A percentile compares a stretch with the other conserved stretches of the same genome.
Evolutionary conservation across 2,329 filamentous ascomycete genomes (phyloP).

Genomic region (Trematosphaeria pertusa): DNA sequence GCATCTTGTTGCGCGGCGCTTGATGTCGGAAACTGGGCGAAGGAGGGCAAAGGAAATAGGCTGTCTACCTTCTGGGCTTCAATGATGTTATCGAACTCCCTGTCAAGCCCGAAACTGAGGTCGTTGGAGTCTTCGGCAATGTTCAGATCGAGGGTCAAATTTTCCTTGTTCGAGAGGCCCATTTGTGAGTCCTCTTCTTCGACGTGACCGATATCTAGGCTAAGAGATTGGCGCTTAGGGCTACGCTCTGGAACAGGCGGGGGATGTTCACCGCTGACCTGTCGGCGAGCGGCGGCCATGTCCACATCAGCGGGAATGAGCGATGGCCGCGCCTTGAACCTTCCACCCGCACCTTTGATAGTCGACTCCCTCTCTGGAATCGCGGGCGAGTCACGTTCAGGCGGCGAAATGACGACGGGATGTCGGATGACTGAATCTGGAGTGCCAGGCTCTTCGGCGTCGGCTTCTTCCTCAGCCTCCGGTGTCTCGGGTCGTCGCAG

Average conservation of each 20-base stretch:
- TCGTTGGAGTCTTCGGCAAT: conserved; percentile 73
- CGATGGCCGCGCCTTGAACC: conserved; percentile 87
- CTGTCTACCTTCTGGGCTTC: conserved; percentile 92
- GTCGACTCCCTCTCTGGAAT: conserved; percentile 86
- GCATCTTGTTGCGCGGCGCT: conserved; percentile 26
- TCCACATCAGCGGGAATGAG: conserved; percentile 83
- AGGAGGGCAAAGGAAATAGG: conserved; percentile 45
- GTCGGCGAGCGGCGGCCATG: conserved; percentile 85
- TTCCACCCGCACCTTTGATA: conserved; percentile 85
- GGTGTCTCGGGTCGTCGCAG: conserved; percentile 61
- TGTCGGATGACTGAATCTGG: conserved; percentile 92
- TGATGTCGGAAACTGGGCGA: conserved; percentile 38
- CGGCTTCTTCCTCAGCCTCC: conserved; percentile 18
- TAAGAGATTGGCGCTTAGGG: conserved; percentile 47
- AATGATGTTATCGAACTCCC: conserved; percentile 94
- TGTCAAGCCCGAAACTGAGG: conserved; percentile 83
- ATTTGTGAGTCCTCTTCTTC: conserved; percentile 42
- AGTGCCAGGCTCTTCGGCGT: conserved; percentile 68
- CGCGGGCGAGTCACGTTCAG: conserved; percentile 62
- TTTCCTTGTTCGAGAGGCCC: conserved; percentile 39
- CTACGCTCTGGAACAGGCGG: conserved; percentile 49
- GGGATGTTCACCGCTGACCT: conserved; percentile 78
- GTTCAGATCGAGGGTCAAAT: conserved; percentile 75
- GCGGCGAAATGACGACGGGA: conserved; percentile 56
- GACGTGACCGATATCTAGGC: conserved; percentile 39